These are phyloP conservation scores for Salix arbutifolia DNA, from an alignment of 345 rosid genomes.

Conservation along the genomic window DNA sequence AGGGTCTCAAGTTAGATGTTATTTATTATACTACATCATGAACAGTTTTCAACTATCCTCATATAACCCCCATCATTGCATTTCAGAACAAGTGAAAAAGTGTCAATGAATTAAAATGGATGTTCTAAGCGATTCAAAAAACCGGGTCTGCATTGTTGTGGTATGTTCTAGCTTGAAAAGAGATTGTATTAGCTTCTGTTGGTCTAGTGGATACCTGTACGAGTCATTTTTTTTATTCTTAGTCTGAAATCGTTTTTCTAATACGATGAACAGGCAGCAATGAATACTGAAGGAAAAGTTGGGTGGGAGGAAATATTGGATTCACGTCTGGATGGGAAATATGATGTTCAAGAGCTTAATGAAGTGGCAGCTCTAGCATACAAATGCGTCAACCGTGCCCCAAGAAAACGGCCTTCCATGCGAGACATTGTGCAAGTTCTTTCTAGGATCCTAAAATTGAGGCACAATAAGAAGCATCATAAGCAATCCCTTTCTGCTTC, in stretches of 20 bases:
- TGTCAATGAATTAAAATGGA: background rate
- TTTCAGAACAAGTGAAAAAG: background rate
- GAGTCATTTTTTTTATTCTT: background rate
- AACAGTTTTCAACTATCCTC: background rate
- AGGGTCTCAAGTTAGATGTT: background rate
- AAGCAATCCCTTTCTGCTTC: slow-evolving; percentile 40
- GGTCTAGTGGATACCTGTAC: background rate
- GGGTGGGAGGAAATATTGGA: slow-evolving; percentile 99
- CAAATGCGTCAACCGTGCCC: slow-evolving; percentile 64
- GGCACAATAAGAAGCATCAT: slow-evolving; percentile 60
- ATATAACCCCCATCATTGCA: background rate
- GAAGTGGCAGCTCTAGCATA: slow-evolving; percentile 87
- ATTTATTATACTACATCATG: background rate
- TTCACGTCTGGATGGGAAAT: slow-evolving; percentile 69
- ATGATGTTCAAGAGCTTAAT: slow-evolving; percentile 68
- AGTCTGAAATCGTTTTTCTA: background rate
- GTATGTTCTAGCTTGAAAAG: background rate
- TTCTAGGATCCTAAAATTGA: slow-evolving; percentile 56
- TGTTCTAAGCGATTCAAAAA: background rate
- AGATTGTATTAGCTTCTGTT: background rate
- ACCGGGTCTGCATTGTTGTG: background rate
- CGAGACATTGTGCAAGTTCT: slow-evolving; percentile 91
- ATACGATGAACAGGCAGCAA: slow-evolving; percentile 62
- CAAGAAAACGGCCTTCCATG: slow-evolving; percentile 87
- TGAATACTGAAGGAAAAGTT: slow-evolving; percentile 71